Evolutionary conservation across 2,329 filamentous ascomycete species (phyloP).

Genomic region (Phoma sp.): DNA sequence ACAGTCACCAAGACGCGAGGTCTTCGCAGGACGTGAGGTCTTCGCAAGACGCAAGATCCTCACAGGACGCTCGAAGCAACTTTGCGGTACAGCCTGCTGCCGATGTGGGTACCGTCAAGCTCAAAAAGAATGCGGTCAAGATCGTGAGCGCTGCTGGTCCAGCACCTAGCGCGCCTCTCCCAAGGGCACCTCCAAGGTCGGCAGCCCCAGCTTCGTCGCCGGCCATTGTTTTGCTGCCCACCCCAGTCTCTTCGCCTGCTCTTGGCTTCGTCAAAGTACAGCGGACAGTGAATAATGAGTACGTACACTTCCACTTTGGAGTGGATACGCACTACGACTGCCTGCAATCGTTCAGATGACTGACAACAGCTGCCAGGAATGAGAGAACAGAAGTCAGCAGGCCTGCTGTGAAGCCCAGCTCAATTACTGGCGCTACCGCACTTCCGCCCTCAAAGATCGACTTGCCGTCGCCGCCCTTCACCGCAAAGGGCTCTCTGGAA

Average conservation of each 20-base stretch:
- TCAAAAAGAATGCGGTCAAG: slow-evolving; percentile 41
- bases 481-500: slow-evolving; percentile 19
- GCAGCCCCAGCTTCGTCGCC: not conserved
- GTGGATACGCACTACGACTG: no score
- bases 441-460: slow-evolving; percentile 9
- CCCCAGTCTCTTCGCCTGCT: not conserved
- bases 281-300: slow-evolving; percentile 22
- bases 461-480: not conserved
- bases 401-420: not conserved
- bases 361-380: slow-evolving; percentile 11
- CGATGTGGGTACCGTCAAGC: slow-evolving; percentile 21
- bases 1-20: not conserved
- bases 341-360: not conserved
- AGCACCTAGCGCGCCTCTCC: not conserved
- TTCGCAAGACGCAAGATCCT: slow-evolving; percentile 1
- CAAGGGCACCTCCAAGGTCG: not conserved
- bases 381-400: not conserved
- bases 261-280: slow-evolving; percentile 12
- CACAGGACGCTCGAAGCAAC: slow-evolving; percentile 17
- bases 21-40: not conserved
- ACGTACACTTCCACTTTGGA: not conserved
- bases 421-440: not conserved
- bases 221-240: not conserved
- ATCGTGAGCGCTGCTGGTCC: slow-evolving; percentile 28
- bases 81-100: slow-evolving; percentile 33